Percentiles rank a stretch among this genome's conserved stretches.
These are phyloP conservation scores for Alternaria solani DNA, from an alignment of 2,329 filamentous ascomycete genomes.

Conservation along the genomic window DNA sequence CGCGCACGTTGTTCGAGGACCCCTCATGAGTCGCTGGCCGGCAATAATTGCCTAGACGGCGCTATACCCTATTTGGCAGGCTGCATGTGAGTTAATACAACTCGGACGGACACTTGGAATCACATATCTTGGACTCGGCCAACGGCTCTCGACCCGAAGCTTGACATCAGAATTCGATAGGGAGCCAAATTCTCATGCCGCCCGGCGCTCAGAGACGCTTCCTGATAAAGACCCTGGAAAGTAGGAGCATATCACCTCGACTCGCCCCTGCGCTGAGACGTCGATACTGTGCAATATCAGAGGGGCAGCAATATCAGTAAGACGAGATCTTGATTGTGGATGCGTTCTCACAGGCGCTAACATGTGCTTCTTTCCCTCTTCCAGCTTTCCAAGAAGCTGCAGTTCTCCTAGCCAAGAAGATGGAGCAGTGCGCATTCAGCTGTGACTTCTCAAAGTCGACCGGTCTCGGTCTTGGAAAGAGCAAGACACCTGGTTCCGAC, in stretches of 20 bases:
- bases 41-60: slow-evolving; percentile 9
- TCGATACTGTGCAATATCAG: neutral
- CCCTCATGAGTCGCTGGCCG: slow-evolving; percentile 26
- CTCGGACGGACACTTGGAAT: neutral
- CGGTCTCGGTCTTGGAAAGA: neutral
- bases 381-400: neutral
- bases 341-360: neutral
- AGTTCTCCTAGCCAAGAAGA: neutral
- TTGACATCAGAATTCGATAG: neutral
- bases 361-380: neutral
- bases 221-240: neutral
- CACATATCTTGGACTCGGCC: neutral
- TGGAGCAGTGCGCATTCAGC: neutral
- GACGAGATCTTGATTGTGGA: too few relatives aligned
- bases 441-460: neutral
- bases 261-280: neutral
- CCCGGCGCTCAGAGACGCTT: neutral
- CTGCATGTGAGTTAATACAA: neutral
- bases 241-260: neutral
- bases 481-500: neutral
- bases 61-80: slow-evolving; percentile 16
- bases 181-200: neutral
- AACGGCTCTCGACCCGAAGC: neutral
- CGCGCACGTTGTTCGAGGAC: slow-evolving; percentile 26
- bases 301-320: neutral